Evolutionary conservation across 805 yeast species (phyloP).

Genomic region (Yueomyces sinensis): DNA sequence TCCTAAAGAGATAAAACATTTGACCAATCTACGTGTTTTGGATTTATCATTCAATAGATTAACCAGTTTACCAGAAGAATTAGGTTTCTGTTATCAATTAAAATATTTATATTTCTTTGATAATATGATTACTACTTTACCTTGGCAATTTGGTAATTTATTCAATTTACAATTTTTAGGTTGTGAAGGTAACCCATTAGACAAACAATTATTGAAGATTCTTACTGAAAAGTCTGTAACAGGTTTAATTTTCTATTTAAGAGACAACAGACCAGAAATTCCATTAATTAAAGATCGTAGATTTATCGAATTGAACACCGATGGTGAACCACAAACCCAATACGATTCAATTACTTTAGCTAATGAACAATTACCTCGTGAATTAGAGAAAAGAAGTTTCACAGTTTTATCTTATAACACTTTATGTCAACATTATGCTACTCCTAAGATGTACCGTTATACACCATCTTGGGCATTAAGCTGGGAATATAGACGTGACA

Average conservation of each 20-base stretch:
- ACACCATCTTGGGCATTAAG: conserved; percentile 96
- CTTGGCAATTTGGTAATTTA: conserved; percentile 74
- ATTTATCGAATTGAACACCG: conserved; percentile 71
- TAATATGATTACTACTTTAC: conserved; percentile 63
- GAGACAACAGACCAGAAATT: conserved; percentile 69
- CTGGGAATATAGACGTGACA: conserved; percentile 81
- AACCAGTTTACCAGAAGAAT: conserved; percentile 62
- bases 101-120: conserved; percentile 80
- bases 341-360: conserved; percentile 22
- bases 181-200: conserved; percentile 84
- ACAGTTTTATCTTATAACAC: conserved; percentile 82
- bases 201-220: conserved; percentile 46
- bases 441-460: conserved; percentile 79
- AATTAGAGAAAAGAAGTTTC: conserved; percentile 31
- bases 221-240: conserved; percentile 75
- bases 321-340: conserved; percentile 41
- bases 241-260: conserved; percentile 62
- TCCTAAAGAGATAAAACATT: conserved; percentile 55
- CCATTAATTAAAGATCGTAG: conserved; percentile 60
- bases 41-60: conserved; percentile 75
- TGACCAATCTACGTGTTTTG: conserved; percentile 64
- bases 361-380: conserved; percentile 11
- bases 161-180: conserved; percentile 81
- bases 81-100: conserved; percentile 72
- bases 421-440: conserved; percentile 90